These are phyloP conservation scores for Plectosphaerella cucumerina DNA, from an alignment of 2,329 filamentous ascomycete species.

Conservation along the genomic window DNA sequence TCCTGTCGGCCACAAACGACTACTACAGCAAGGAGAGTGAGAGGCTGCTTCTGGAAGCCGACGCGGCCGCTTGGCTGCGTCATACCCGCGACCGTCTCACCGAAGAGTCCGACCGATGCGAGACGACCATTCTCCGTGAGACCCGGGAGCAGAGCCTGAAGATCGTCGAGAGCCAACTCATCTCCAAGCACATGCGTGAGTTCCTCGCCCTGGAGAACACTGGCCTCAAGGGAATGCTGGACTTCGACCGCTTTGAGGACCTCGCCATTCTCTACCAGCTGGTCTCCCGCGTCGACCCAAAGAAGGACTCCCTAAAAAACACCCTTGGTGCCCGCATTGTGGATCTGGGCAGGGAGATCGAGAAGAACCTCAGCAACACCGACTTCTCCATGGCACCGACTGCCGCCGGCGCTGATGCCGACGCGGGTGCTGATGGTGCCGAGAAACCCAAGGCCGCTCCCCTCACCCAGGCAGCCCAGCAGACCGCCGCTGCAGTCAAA, in stretches of 20 bases:
- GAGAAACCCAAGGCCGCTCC: slow-evolving; percentile 41
- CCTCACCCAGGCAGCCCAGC: slow-evolving; percentile 61
- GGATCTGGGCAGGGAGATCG: slow-evolving; percentile 78
- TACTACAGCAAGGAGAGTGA: slow-evolving; percentile 79
- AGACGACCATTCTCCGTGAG: slow-evolving; percentile 70
- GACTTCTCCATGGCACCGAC: slow-evolving; percentile 42
- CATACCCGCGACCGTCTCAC: slow-evolving; percentile 69
- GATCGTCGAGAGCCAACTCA: slow-evolving; percentile 78
- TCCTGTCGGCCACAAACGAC: slow-evolving; percentile 62
- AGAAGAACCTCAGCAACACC: slow-evolving; percentile 58
- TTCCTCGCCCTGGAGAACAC: slow-evolving; percentile 81
- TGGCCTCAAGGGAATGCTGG: slow-evolving; percentile 84
- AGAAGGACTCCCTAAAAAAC: slow-evolving; percentile 65
- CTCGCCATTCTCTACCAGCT: slow-evolving; percentile 78
- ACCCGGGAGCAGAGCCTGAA: slow-evolving; percentile 69
- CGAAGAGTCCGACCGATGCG: slow-evolving; percentile 80
- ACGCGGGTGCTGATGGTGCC: slow-evolving; percentile 39
- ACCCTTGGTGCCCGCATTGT: slow-evolving; percentile 72
- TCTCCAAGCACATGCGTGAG: slow-evolving; percentile 71
- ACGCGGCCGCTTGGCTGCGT: slow-evolving; percentile 78
- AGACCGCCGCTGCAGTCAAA: slow-evolving; percentile 82
- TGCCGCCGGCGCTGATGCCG: slow-evolving; percentile 40
- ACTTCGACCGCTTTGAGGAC: slow-evolving; percentile 78
- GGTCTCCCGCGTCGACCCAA: slow-evolving; percentile 70
- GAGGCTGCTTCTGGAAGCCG: slow-evolving; percentile 68